These are phyloP conservation scores for Erodium chrysanthum DNA, from an alignment of 441 rosid species.

Conservation along the genomic window DNA sequence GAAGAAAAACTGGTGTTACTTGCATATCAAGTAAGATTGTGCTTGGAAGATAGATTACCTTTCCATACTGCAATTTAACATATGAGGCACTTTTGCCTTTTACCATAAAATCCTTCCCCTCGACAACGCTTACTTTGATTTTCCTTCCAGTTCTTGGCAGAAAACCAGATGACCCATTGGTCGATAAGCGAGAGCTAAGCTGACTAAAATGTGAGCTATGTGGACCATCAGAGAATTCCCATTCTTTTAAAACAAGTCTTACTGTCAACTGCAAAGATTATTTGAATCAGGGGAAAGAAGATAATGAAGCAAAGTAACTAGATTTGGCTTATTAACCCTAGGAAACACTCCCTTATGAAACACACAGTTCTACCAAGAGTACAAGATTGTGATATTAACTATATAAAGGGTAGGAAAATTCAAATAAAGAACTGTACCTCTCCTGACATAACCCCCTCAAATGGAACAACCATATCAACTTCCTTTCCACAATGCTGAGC, in stretches of 20 bases:
- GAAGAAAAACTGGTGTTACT: background rate
- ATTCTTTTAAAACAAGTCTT: slow-evolving; percentile 69
- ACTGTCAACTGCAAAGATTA: slow-evolving; percentile 53
- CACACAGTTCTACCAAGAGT: too few species aligned
- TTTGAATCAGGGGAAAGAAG: background rate
- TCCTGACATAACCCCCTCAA: slow-evolving; percentile 63
- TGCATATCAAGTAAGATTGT: slow-evolving; percentile 8
- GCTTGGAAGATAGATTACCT: slow-evolving; percentile 35
- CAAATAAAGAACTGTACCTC: slow-evolving; percentile 41
- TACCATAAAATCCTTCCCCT: slow-evolving; percentile 54
- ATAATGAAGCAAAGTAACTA: background rate
- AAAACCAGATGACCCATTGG: slow-evolving; percentile 41
- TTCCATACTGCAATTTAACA: slow-evolving; percentile 84
- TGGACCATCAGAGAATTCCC: slow-evolving; percentile 93
- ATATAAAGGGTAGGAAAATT: background rate
- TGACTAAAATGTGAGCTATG: slow-evolving; percentile 42
- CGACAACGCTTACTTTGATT: slow-evolving; percentile 42
- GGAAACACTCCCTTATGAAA: background rate
- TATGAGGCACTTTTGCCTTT: slow-evolving; percentile 59
- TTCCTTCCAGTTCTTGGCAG: slow-evolving; percentile 63
- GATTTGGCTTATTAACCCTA: background rate
- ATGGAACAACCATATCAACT: slow-evolving; percentile 81
- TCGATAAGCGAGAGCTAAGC: slow-evolving; percentile 36
- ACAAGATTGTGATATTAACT: too few species aligned
- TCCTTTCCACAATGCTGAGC: slow-evolving; percentile 79